Conservation (phyloP, 306 rosid species). For the Lathyrus aphaca region DNA sequence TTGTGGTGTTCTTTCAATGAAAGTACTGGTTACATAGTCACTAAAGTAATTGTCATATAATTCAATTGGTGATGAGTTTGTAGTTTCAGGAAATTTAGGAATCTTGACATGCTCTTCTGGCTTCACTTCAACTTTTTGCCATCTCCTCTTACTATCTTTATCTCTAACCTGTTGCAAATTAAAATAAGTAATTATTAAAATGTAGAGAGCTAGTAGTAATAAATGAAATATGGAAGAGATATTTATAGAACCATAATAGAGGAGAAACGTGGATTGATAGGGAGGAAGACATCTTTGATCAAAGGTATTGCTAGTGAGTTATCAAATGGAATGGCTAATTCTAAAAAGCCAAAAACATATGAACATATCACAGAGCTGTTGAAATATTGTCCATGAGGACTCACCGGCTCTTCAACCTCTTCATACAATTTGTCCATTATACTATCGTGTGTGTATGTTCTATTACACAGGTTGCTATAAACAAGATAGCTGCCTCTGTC, state of each 20-base stretch:
- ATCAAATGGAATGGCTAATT: conserved; percentile 49
- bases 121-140: conserved; percentile 56
- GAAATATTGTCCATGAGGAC: conserved; percentile 61
- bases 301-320: conserved; percentile 20
- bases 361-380: conserved; percentile 41
- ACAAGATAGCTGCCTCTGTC: too few relatives aligned
- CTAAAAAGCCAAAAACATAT: conserved; percentile 53
- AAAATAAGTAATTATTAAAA: background rate
- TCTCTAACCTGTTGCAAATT: conserved; percentile 43
- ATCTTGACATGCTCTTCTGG: conserved; percentile 54
- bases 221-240: too few relatives aligned
- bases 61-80: conserved; percentile 37
- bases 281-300: too few relatives aligned
- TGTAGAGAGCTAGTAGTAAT: too few relatives aligned
- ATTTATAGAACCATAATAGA: conserved; percentile 11
- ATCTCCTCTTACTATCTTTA: conserved; percentile 42
- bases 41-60: conserved; percentile 42
- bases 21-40: conserved; percentile 47
- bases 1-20: conserved; percentile 32
- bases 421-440: conserved; percentile 25
- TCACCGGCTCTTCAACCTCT: conserved; percentile 50
- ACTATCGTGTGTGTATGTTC: too few relatives aligned
- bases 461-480: too few relatives aligned
- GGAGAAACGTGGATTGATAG: too few relatives aligned
- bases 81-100: conserved; percentile 42